Conservation (phyloP, 208 protist species). For the Wallacemonas sp. region DNA sequence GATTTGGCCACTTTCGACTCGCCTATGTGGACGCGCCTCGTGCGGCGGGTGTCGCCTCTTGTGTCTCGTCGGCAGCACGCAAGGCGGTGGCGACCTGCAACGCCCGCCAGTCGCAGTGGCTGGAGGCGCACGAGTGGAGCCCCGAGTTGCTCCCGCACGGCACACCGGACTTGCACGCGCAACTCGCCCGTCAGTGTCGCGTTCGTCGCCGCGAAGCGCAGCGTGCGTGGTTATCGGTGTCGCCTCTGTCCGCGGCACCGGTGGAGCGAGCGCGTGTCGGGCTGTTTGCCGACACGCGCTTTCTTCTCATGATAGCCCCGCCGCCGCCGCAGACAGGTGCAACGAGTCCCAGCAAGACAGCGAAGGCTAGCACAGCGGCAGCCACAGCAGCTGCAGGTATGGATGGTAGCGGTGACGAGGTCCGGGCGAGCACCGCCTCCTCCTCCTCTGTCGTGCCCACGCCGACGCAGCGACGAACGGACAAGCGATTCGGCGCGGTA, state of each 20-base stretch:
- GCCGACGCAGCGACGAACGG: conserved; percentile 1
- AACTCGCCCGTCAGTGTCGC: conserved; percentile 37
- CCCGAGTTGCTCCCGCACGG: conserved; percentile 32
- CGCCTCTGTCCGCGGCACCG: background rate
- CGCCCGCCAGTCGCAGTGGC: background rate
- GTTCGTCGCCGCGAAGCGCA: conserved; percentile 25
- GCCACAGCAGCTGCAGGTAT: too few relatives aligned
- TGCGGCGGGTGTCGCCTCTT: too few relatives aligned
- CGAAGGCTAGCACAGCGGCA: background rate
- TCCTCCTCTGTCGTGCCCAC: background rate
- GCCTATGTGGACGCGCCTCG: too few relatives aligned
- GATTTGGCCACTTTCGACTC: conserved; percentile 6
- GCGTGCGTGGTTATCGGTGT: too few relatives aligned
- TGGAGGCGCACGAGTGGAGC: conserved; percentile 43
- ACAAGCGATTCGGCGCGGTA: conserved; percentile 16
- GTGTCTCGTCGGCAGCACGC: too few relatives aligned
- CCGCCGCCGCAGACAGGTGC: background rate
- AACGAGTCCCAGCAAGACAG: background rate
- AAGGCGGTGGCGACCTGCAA: background rate
- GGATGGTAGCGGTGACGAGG: too few relatives aligned
- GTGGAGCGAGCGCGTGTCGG: background rate
- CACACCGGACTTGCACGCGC: conserved; percentile 16
- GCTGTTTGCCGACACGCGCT: conserved; percentile 26
- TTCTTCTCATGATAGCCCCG: conserved; percentile 25
- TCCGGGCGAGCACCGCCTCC: too few relatives aligned